Base-by-base conservation (phyloP, 1,284 basidiomycete genomes). In the Ustilago sp. region DNA sequence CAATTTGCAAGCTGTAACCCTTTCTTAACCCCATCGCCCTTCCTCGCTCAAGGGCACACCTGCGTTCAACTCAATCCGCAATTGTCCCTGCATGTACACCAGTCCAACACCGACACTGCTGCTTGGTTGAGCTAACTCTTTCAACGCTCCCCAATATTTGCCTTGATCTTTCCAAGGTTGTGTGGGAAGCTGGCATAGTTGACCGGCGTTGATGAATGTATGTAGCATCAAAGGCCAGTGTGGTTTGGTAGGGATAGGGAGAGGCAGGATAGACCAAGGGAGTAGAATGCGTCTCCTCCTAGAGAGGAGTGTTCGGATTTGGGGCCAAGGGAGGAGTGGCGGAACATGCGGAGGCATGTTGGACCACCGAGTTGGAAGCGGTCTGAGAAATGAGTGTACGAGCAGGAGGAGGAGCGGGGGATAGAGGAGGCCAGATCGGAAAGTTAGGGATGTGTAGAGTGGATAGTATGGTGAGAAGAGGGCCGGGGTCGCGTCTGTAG, bases 331-430 rank as follows among this genome's bases (percentile, higher is more conserved):
- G 92, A 90, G 81, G 94, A 95, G 34, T 91, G 89, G 66, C 90
- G 91, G 88, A 98, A 98, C 70, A 92, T 92, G 32, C 97, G 89
- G 2, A 99, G 89, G 55, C 91, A 93, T n/a, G 92, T 91, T 0
- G 97, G 95, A 0, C 96, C 97, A 34, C 96, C 97, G 0, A 98
- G 89, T 80, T 96, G 95, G 85, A 95, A 96, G 5, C 94, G 90
- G 86, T 99, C 97, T 39, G 89, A 90, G 83, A 93, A 92, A 57
- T 89, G 89, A 32, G 90, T 62, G 36, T 47, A 88, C 0, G 63
- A 50, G 43, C 73, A 56, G 8, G 75, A 60, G 39, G 53, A 88
- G 3, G 63, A 59, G 19, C 3, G 17, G 70, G 1, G 78, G 55
- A 17, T 68, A 71, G 38, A 84, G 50, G 8, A 77, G 35, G 28